Conservation (phyloP, 768 basidiomycete genomes). For the Chalciporus piperatus region DNA sequence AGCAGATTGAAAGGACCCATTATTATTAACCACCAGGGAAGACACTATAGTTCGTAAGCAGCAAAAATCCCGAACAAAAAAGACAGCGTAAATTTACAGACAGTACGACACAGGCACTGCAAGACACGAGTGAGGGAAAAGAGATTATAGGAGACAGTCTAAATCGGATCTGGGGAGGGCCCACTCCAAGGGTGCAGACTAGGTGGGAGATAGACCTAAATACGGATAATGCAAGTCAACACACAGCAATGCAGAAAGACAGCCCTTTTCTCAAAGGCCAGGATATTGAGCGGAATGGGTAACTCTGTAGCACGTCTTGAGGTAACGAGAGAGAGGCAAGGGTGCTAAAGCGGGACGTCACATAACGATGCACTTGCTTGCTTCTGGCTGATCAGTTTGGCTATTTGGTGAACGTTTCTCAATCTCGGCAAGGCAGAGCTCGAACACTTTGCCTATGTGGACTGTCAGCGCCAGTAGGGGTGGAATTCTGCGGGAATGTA, state of each 20-base stretch:
- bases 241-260: slow-evolving; percentile 29
- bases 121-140: slow-evolving; percentile 21
- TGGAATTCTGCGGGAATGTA: not conserved
- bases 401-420: slow-evolving; percentile 66
- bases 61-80: slow-evolving; percentile 24
- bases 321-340: slow-evolving; percentile 11
- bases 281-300: slow-evolving; percentile 33
- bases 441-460: slow-evolving; percentile 71
- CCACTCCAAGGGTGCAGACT: slow-evolving; percentile 13
- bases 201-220: slow-evolving; percentile 26
- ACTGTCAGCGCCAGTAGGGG: not conserved
- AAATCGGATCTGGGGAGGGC: slow-evolving; percentile 20
- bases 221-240: slow-evolving; percentile 36
- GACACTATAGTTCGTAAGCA: slow-evolving; percentile 31
- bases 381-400: slow-evolving; percentile 40
- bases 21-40: slow-evolving; percentile 39
- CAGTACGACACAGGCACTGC: slow-evolving; percentile 25
- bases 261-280: slow-evolving; percentile 17
- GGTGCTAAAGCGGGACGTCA: slow-evolving; percentile 31
- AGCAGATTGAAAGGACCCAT: not conserved
- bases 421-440: slow-evolving; percentile 79
- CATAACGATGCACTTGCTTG: slow-evolving; percentile 53
- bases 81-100: slow-evolving; percentile 35
- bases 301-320: slow-evolving; percentile 28
- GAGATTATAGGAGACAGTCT: slow-evolving; percentile 33